Percentiles rank a stretch among this genome's conserved stretches.
These are phyloP conservation scores for Suillus spraguei DNA, from an alignment of 768 basidiomycete genomes.

Conservation along the genomic window DNA sequence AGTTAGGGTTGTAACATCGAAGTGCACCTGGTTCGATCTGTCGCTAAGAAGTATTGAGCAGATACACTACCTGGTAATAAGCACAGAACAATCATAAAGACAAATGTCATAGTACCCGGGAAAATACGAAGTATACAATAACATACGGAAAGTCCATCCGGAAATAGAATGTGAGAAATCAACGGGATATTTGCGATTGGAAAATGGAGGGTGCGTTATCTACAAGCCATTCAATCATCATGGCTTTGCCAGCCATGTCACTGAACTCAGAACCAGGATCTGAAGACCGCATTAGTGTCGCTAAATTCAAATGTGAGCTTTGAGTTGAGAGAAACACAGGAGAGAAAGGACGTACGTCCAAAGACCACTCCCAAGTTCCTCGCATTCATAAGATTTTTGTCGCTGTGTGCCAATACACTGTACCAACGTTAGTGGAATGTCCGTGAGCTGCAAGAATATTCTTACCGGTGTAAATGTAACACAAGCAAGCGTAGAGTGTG, in stretches of 20 bases:
- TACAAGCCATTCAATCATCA: constrained; percentile 92
- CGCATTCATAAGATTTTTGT: constrained; percentile 90
- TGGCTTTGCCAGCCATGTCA: constrained; percentile 97
- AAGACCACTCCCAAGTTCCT: constrained; percentile 97
- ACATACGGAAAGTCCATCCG: constrained; percentile 17
- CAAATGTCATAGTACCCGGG: not conserved
- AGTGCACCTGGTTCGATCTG: no score
- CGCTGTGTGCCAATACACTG: constrained; percentile 64
- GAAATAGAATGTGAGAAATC: constrained; percentile 15
- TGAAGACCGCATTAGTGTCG: constrained; percentile 90
- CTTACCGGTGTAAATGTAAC: constrained; percentile 85
- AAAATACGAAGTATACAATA: constrained; percentile 32
- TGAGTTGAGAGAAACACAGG: not conserved
- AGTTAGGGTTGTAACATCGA: not conserved
- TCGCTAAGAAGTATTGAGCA: not conserved
- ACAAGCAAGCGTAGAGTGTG: constrained; percentile 80
- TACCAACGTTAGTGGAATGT: not conserved
- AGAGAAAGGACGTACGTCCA: constrained; percentile 69
- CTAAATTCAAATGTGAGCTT: constrained; percentile 45
- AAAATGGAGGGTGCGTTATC: constrained; percentile 77
- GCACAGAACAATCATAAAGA: constrained; percentile 3
- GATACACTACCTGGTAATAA: not conserved
- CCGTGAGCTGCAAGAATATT: not conserved
- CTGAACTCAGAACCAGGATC: constrained; percentile 89
- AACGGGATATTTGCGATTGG: constrained; percentile 20